A percentile compares a stretch with the other conserved stretches of the same genome.
Evolutionary conservation across 2,329 filamentous ascomycete genomes (phyloP).

Genomic region (Clonostachys rhizophaga): DNA sequence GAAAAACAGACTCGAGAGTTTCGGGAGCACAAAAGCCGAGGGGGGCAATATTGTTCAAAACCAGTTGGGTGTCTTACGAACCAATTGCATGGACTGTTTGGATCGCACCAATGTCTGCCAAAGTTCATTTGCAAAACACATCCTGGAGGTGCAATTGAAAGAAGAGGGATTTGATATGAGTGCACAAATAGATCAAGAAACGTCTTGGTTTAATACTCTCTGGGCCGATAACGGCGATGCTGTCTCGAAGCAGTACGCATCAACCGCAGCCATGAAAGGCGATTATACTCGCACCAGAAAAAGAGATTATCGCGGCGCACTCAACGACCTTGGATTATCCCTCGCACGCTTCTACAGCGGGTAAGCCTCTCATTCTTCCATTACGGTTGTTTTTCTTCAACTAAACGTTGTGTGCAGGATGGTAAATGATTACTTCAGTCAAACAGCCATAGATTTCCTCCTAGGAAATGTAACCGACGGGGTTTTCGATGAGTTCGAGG

Average conservation of each 20-base stretch:
- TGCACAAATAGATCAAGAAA: slow-evolving; percentile 70
- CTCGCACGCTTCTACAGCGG: slow-evolving; percentile 70
- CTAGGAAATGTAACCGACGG: slow-evolving; percentile 80
- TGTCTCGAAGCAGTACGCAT: slow-evolving; percentile 92
- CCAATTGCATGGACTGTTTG: slow-evolving; percentile 98
- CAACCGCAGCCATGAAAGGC: slow-evolving; percentile 91
- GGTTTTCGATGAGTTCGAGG: slow-evolving; percentile 92
- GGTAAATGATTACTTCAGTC: slow-evolving; percentile 96
- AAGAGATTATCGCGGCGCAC: slow-evolving; percentile 82
- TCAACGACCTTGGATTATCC: slow-evolving; percentile 88
- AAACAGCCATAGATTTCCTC: slow-evolving; percentile 91
- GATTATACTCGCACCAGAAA: slow-evolving; percentile 92
- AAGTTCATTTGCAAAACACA: slow-evolving; percentile 80
- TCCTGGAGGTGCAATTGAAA: slow-evolving; percentile 75
- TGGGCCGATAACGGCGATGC: slow-evolving; percentile 99
- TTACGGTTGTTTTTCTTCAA: not conserved
- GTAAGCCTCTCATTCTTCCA: slow-evolving; percentile 30
- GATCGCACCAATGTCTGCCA: slow-evolving; percentile 96
- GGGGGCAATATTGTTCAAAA: slow-evolving; percentile 33
- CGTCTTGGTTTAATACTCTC: slow-evolving; percentile 89
- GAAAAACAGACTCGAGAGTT: slow-evolving; percentile 59
- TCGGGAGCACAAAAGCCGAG: slow-evolving; percentile 64
- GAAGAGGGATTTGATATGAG: slow-evolving; percentile 73
- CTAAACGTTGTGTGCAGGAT: slow-evolving; percentile 56
- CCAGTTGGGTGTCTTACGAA: slow-evolving; percentile 79